phyloP scores from a whole-genome alignment of 805 yeast species.

The Metschnikowia continentalis region DNA sequence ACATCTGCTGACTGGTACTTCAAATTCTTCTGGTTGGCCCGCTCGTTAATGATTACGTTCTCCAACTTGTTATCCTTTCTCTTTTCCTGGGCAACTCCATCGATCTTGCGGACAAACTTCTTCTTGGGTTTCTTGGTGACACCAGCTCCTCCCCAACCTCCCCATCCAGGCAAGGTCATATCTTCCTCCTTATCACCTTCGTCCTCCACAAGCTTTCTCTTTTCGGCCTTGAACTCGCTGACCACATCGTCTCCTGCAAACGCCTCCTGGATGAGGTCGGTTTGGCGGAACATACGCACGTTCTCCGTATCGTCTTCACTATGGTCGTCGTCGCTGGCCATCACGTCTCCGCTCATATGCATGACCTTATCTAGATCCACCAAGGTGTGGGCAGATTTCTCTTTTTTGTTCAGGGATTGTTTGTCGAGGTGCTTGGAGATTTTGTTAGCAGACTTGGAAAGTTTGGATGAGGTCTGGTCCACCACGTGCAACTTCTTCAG shows the following conservation, averaged over 20 bases:
- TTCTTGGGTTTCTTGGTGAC: constrained; percentile 41
- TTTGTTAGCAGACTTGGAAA: constrained; percentile 38
- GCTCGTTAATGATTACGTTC: constrained; percentile 87
- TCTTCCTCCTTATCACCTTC: constrained; percentile 89
- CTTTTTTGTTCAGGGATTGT: constrained; percentile 26
- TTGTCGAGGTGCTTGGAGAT: constrained; percentile 33
- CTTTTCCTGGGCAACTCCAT: constrained; percentile 70
- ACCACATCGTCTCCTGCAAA: constrained; percentile 97
- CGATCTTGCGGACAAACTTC: constrained; percentile 63
- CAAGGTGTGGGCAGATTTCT: constrained; percentile 26
- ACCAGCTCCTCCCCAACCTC: constrained; percentile 85
- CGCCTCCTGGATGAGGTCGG: constrained; percentile 80
- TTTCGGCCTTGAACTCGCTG: constrained; percentile 73
- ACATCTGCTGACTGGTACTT: constrained; percentile 87
- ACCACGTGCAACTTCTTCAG: constrained; percentile 29
- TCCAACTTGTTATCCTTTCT: constrained; percentile 74
- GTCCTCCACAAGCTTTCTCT: constrained; percentile 56
- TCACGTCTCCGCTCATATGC: constrained; percentile 41
- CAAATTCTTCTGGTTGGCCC: constrained; percentile 73
- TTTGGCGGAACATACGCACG: constrained; percentile 63
- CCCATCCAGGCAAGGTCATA: constrained; percentile 94
- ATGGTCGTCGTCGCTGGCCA: constrained; percentile 26
- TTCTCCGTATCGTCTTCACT: constrained; percentile 34
- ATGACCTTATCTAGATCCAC: constrained; percentile 55
- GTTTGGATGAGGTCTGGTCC: constrained; percentile 35